Percentiles rank a stretch among this genome's conserved stretches.
phyloP scores from a whole-genome alignment of 345 rosid genomes.

The Salix koriyanagi region DNA sequence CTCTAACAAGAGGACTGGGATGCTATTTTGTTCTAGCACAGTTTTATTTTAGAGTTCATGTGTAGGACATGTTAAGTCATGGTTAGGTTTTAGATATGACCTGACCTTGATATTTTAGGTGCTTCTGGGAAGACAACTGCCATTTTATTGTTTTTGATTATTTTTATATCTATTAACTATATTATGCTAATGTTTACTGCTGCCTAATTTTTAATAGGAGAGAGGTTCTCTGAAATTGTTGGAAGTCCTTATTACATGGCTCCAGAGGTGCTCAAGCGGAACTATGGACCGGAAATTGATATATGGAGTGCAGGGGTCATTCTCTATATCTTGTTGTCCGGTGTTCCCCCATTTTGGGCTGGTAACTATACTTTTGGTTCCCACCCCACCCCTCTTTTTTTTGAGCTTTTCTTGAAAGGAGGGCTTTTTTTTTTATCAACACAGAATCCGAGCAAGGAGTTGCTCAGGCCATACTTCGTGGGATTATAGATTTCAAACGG shows the following conservation, averaged over 20 bases:
- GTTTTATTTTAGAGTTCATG: not conserved
- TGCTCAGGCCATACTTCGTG: slow-evolving; percentile 99
- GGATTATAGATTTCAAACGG: slow-evolving; percentile 91
- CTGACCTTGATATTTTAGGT: not conserved
- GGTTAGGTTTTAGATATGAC: not conserved
- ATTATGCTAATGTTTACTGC: not conserved
- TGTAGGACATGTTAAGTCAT: not conserved
- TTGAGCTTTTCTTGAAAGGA: not conserved
- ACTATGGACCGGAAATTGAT: slow-evolving; percentile 96
- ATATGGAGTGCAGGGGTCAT: slow-evolving; percentile 99
- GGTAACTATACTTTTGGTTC: slow-evolving; percentile 39
- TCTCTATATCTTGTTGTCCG: slow-evolving; percentile 88
- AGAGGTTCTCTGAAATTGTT: slow-evolving; percentile 92
- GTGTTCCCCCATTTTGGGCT: slow-evolving; percentile 99
- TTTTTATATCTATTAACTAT: not conserved
- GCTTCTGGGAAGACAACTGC: not conserved
- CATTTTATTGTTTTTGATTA: not conserved
- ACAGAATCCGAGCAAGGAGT: slow-evolving; percentile 99
- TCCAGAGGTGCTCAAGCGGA: slow-evolving; percentile 96
- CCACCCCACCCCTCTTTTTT: not conserved
- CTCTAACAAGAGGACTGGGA: not conserved
- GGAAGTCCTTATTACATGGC: slow-evolving; percentile 99
- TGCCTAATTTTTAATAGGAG: slow-evolving; percentile 49
- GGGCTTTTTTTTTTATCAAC: not conserved
- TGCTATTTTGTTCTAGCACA: not conserved